Percentiles rank a stretch among this genome's conserved stretches.
These are phyloP conservation scores for Pleodorina starrii DNA, from an alignment of 139 green algal genomes.

Conservation along the genomic window DNA sequence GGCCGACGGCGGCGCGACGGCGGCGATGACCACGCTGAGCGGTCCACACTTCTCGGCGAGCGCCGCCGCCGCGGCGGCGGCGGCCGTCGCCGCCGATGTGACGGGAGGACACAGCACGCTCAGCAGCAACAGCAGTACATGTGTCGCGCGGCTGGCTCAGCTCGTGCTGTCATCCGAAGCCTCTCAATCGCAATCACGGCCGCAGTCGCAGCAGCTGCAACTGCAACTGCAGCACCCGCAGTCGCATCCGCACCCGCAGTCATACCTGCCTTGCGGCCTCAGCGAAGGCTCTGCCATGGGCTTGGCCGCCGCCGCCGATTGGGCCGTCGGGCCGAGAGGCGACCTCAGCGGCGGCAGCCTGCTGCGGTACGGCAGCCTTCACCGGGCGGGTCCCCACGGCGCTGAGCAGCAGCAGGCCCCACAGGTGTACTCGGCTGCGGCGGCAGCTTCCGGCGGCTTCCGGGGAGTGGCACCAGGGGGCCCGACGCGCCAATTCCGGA, in stretches of 20 bases:
- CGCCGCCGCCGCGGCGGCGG: not conserved
- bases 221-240: not conserved
- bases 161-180: not conserved
- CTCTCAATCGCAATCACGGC: not conserved
- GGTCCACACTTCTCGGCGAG: not conserved
- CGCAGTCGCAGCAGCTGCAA: not conserved
- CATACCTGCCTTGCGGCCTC: too few species aligned
- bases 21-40: not conserved
- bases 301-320: not conserved
- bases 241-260: not conserved
- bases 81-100: not conserved
- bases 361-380: not conserved
- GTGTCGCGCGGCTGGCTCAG: conserved; percentile 5
- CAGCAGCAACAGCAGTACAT: conserved; percentile 10
- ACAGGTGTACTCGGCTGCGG: too few species aligned
- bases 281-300: not conserved
- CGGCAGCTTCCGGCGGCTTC: too few species aligned
- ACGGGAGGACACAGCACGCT: not conserved
- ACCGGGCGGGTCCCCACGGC: too few species aligned
- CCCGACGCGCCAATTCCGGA: too few species aligned
- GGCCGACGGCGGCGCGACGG: not conserved
- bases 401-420: too few species aligned
- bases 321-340: not conserved
- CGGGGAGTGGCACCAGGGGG: too few species aligned
- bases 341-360: not conserved